Conservation (phyloP, 2,329 filamentous ascomycete species). For the Exophiala xenobiotica region DNA sequence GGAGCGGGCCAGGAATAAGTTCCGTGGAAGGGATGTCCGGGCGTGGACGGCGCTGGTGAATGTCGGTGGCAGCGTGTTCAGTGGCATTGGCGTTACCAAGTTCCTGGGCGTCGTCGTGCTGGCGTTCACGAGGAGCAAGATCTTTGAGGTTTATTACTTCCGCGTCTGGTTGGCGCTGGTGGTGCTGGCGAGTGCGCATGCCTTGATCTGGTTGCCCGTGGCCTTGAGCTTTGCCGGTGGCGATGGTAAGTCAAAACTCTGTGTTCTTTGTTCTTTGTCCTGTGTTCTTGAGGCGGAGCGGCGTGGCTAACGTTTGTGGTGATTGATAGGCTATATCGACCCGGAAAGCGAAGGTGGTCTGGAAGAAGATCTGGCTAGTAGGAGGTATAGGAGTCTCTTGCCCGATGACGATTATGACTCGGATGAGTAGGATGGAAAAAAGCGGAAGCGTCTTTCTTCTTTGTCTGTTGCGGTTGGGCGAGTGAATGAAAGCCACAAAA, state of each 20-base stretch:
- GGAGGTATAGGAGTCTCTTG: conserved; percentile 73
- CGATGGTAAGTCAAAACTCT: conserved; percentile 57
- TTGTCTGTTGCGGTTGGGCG: not conserved
- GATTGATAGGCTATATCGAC: conserved; percentile 69
- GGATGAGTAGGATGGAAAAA: conserved; percentile 44
- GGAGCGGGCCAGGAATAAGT: conserved; percentile 73
- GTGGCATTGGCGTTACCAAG: conserved; percentile 94
- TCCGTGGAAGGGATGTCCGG: conserved; percentile 78
- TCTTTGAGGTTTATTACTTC: conserved; percentile 99
- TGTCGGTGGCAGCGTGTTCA: conserved; percentile 91
- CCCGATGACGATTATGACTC: conserved; percentile 78
- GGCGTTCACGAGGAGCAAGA: conserved; percentile 94
- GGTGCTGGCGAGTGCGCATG: conserved; percentile 82
- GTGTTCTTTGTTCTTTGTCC: not conserved
- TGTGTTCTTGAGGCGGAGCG: too few relatives aligned
- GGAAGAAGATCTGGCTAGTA: conserved; percentile 80
- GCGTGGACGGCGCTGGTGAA: conserved; percentile 94
- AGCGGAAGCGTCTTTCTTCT: not conserved
- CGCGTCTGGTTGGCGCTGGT: conserved; percentile 92
- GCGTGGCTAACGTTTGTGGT: conserved; percentile 5
- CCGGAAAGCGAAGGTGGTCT: conserved; percentile 83
- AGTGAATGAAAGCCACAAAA: too few relatives aligned
- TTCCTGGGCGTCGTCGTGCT: conserved; percentile 87
- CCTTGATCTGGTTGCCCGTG: conserved; percentile 87
- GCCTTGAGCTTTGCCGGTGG: conserved; percentile 83